phyloP scores from a whole-genome alignment of 2,329 filamentous ascomycete species.

The Alternaria viburni region DNA sequence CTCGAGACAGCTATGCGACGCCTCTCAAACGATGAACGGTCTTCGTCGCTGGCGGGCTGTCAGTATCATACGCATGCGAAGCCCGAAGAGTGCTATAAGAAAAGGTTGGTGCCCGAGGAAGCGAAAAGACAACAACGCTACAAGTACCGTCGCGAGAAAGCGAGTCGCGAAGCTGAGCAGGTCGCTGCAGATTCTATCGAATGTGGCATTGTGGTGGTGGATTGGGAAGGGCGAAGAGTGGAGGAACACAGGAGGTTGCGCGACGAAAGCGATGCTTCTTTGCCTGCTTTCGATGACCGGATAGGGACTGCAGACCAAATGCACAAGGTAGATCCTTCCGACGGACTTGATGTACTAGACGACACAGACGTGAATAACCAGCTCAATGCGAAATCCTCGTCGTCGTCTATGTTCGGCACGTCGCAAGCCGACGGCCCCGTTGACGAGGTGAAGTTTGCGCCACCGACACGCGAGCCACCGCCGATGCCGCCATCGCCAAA shows the following conservation, averaged over 20 bases:
- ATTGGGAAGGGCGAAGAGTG: conserved; percentile 1
- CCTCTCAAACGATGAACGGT: neutral
- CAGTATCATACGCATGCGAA: conserved; percentile 17
- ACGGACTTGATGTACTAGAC: neutral
- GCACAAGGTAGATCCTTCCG: accelerated
- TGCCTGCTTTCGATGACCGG: neutral
- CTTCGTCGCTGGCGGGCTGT: neutral
- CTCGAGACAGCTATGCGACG: conserved; percentile 9
- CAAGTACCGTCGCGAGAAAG: neutral
- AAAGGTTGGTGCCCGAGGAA: neutral
- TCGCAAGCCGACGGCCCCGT: neutral
- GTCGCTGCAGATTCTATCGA: neutral
- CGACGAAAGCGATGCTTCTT: neutral
- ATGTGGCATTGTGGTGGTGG: neutral
- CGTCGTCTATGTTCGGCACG: neutral
- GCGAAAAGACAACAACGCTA: neutral
- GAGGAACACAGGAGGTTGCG: neutral
- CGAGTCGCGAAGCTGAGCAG: neutral
- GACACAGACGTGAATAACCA: neutral
- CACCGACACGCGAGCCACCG: neutral
- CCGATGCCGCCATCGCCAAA: neutral
- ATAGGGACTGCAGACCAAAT: neutral
- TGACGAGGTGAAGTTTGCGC: neutral
- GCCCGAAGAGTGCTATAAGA: conserved; percentile 13
- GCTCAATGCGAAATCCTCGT: too few relatives aligned